Evolutionary conservation across 176 grass and related monocot genomes (phyloP).

Genomic region (Avena insularis): DNA sequence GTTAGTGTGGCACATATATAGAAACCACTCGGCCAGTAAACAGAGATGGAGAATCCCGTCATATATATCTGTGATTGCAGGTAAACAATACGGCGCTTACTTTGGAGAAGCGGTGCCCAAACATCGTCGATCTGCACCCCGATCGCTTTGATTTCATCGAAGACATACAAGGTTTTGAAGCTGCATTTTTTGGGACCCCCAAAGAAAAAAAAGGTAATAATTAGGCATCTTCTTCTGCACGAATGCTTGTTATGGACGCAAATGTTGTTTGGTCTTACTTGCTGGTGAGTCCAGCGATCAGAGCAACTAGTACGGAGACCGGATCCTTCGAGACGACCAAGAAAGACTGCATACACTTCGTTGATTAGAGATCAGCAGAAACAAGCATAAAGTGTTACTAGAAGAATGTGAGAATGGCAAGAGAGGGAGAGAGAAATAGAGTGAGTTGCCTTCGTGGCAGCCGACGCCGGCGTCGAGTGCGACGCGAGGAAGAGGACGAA

Average conservation of each 20-base stretch:
- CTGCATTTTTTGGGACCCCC: slow-evolving; percentile 2
- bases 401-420: neutral
- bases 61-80: neutral
- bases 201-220: neutral
- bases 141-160: neutral
- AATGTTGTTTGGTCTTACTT: slow-evolving; percentile 9
- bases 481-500: slow-evolving; percentile 24
- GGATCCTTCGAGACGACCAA: slow-evolving; percentile 16
- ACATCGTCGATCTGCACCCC: slow-evolving; percentile 29
- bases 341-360: neutral
- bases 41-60: neutral
- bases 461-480: slow-evolving; percentile 41
- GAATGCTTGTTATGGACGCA: neutral
- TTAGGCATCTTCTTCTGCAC: neutral
- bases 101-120: neutral
- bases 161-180: neutral
- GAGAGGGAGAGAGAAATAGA: neutral
- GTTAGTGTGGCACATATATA: neutral
- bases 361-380: neutral
- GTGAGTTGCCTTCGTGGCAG: slow-evolving; percentile 32
- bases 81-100: neutral
- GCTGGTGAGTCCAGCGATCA: neutral
- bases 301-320: neutral
- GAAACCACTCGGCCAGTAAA: neutral
- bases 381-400: neutral